Conservation (phyloP, 2,329 filamentous ascomycete species). For the Fusarium liriodendri region DNA sequence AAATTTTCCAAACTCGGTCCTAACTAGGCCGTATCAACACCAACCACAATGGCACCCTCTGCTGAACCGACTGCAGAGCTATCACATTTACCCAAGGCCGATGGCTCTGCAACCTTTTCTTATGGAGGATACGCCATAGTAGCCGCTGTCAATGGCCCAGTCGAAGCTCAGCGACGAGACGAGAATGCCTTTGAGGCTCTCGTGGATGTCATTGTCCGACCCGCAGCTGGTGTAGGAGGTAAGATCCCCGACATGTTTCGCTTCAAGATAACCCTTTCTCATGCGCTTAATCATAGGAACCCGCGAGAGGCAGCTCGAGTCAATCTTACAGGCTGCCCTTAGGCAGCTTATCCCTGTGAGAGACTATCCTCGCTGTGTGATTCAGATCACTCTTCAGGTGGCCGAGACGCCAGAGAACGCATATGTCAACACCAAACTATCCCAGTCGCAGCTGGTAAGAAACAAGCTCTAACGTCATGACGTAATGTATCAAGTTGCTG, state of each 20-base stretch:
- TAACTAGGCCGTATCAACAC: slow-evolving; percentile 13
- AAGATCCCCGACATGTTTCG: slow-evolving; percentile 42
- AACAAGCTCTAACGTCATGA: not conserved
- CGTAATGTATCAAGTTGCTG: slow-evolving; percentile 17
- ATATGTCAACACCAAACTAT: slow-evolving; percentile 69
- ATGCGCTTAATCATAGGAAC: slow-evolving; percentile 61
- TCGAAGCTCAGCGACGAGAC: slow-evolving; percentile 89
- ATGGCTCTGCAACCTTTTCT: slow-evolving; percentile 84
- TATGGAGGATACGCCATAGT: slow-evolving; percentile 83
- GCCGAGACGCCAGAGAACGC: slow-evolving; percentile 76
- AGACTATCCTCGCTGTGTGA: slow-evolving; percentile 79
- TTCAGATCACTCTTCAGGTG: slow-evolving; percentile 86
- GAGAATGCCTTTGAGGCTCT: slow-evolving; percentile 92
- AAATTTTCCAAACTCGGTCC: slow-evolving; percentile 21
- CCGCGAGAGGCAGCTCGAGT: slow-evolving; percentile 85
- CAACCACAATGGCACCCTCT: slow-evolving; percentile 56
- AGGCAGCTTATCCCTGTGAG: slow-evolving; percentile 80
- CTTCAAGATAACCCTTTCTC: slow-evolving; percentile 14
- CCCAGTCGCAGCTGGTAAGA: slow-evolving; percentile 70
- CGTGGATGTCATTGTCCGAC: slow-evolving; percentile 90
- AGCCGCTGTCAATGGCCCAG: slow-evolving; percentile 89
- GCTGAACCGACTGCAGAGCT: slow-evolving; percentile 64
- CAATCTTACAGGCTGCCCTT: slow-evolving; percentile 76
- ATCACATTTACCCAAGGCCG: slow-evolving; percentile 74
- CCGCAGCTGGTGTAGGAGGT: slow-evolving; percentile 86